Evolutionary conservation across 2,329 filamentous ascomycete species (phyloP).

Genomic region (Trichoderma pleuroti): DNA sequence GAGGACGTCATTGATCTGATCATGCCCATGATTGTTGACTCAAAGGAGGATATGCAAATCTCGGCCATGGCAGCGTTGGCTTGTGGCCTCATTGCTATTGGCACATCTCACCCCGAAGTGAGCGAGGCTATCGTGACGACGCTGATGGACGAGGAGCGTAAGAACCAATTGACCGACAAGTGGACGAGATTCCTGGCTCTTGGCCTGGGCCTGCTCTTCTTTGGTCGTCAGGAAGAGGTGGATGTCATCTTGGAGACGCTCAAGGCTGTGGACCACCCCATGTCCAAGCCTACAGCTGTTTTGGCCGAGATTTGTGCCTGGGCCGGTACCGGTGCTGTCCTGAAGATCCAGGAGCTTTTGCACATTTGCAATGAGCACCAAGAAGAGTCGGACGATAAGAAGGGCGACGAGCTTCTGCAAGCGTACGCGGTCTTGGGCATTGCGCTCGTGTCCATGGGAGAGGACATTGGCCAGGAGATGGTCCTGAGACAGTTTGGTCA

Average conservation of each 20-base stretch:
- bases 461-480: slow-evolving; percentile 98
- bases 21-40: slow-evolving; percentile 82
- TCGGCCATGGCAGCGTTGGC: slow-evolving; percentile 94
- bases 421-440: slow-evolving; percentile 94
- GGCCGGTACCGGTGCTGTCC: slow-evolving; percentile 93
- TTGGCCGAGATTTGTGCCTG: slow-evolving; percentile 96
- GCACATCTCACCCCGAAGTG: slow-evolving; percentile 85
- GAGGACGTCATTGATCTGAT: slow-evolving; percentile 82
- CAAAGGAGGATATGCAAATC: slow-evolving; percentile 84
- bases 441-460: slow-evolving; percentile 93
- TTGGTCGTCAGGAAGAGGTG: slow-evolving; percentile 96
- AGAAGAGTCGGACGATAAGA: slow-evolving; percentile 90
- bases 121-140: slow-evolving; percentile 90
- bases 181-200: slow-evolving; percentile 97
- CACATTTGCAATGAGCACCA: slow-evolving; percentile 98
- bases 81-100: slow-evolving; percentile 86
- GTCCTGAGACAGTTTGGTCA: slow-evolving; percentile 95
- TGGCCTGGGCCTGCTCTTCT: slow-evolving; percentile 88
- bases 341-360: slow-evolving; percentile 95
- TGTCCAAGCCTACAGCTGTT: slow-evolving; percentile 92
- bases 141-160: slow-evolving; percentile 87
- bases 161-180: slow-evolving; percentile 90
- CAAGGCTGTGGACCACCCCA: slow-evolving; percentile 94
- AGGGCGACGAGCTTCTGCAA: slow-evolving; percentile 91
- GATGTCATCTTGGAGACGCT: slow-evolving; percentile 95